A percentile compares a stretch with the other conserved stretches of the same genome.
Conservation (phyloP, 164 flowering plant genomes). For the Platanus orientalis region DNA sequence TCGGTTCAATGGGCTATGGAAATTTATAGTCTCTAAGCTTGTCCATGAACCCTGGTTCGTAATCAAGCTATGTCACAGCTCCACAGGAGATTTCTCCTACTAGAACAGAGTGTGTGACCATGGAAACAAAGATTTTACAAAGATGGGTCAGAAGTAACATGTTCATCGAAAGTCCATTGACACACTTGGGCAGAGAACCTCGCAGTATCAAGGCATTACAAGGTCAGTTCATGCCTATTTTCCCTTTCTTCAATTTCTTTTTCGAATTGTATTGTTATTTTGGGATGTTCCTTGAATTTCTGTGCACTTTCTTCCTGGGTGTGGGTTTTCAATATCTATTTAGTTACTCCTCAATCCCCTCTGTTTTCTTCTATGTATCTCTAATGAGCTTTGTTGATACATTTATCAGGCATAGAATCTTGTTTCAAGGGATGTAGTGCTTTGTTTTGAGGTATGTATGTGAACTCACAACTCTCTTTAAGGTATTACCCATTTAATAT, state of each 20-base stretch:
- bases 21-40: too few species aligned
- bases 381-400: background rate
- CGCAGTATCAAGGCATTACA: conserved; percentile 82
- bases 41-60: conserved; percentile 78
- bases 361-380: background rate
- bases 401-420: conserved; percentile 64
- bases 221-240: conserved; percentile 30
- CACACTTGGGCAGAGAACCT: conserved; percentile 84
- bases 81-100: conserved; percentile 41
- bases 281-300: too few species aligned
- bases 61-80: conserved; percentile 60
- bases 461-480: too few species aligned
- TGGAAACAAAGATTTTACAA: conserved; percentile 51
- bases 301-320: too few species aligned
- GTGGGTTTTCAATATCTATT: too few species aligned
- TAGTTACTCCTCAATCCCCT: background rate
- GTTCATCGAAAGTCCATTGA: conserved; percentile 79
- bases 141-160: conserved; percentile 50
- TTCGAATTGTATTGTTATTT: too few species aligned
- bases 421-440: too few species aligned
- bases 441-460: too few species aligned
- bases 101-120: conserved; percentile 23
- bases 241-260: background rate
- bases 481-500: too few species aligned
- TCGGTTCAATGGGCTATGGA: too few species aligned